Base-by-base conservation (phyloP, 1,139 yeast species). In the Zygosaccharomyces pseudobailii region DNA sequence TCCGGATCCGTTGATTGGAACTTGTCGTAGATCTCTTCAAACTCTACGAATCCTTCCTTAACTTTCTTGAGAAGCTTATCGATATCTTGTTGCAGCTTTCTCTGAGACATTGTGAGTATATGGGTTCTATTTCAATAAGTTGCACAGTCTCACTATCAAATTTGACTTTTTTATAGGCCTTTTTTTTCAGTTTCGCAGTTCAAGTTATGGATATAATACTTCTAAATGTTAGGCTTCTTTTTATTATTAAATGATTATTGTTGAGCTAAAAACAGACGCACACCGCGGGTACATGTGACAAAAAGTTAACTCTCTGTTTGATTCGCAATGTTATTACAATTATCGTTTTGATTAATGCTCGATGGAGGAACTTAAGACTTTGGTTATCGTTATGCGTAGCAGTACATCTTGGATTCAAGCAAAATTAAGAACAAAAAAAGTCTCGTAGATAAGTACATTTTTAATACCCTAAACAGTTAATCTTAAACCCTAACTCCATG, bases 21-120 rank as follows among this genome's bases (percentile, higher is more conserved):
- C 70, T 92, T 92, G 36, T 88, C 96, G 64, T 90, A 87, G 40
- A 87, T 83, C 47, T 79, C 83, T 65, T 92, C 97, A 64, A 92
- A 94, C 52, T 82, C 84, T 45, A 80, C 80, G 40, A 92, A 78
- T n/a, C 97, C 97, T 72, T 92, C 97, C 50, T 84, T 79, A 49
- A 92, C 95, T 69, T 94, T 89, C 69, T 92, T 92, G 74, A 90
- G 84, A 65, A 90, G 89, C 65, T 92, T 88, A 71, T 94, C 99
- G 68, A 92, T 88, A 74, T 94, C 99, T 69, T 81, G 87, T 59
- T 80, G 82, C 46, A 82, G 68, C 63, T 81, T 82, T 63, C 87
- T 70, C 58, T 80, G 84, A 44, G 87, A 81, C 88, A 82, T 82
- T 51, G 45, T 54, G 36, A 21, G 21, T 38, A 24, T n/a, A 10